phyloP scores from a whole-genome alignment of 1,284 basidiomycete genomes.

The Austroboletus niveus region DNA sequence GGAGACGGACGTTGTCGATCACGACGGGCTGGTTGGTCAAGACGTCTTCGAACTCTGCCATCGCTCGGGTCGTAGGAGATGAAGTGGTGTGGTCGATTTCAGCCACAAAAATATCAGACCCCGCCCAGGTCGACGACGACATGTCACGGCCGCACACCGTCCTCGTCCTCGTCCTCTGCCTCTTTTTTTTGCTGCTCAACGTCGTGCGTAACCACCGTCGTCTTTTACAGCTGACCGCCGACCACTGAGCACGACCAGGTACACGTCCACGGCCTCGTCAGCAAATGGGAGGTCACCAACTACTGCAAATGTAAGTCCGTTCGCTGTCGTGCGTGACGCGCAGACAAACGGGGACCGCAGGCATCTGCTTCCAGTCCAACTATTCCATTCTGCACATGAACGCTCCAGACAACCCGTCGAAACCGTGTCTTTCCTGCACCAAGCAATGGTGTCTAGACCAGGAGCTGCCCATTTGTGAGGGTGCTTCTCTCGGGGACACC shows the following conservation, averaged over 20 bases:
- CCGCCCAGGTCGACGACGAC: constrained; percentile 1
- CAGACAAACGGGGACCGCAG: constrained; percentile 39
- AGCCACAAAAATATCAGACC: constrained; percentile 16
- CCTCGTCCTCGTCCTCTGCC: constrained; percentile 8
- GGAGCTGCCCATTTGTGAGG: constrained; percentile 82
- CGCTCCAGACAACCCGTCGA: constrained; percentile 77
- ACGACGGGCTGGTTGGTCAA: constrained; percentile 93
- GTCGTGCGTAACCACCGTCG: constrained; percentile 26
- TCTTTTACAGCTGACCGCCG: constrained; percentile 11
- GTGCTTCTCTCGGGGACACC: constrained; percentile 81
- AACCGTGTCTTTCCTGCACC: constrained; percentile 91
- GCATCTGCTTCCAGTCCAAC: constrained; percentile 87
- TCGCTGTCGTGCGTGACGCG: constrained; percentile 1
- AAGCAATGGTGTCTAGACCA: constrained; percentile 95
- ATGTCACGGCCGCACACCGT: constrained; percentile 24
- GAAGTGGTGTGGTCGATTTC: constrained; percentile 3
- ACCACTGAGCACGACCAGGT: constrained; percentile 31
- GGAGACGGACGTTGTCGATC: constrained; percentile 84
- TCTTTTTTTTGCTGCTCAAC: constrained; percentile 19
- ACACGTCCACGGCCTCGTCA: constrained; percentile 46
- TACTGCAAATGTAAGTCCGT: constrained; percentile 74
- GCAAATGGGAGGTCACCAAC: constrained; percentile 80
- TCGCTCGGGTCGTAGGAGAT: constrained; percentile 26
- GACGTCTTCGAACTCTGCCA: constrained; percentile 87
- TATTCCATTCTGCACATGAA: constrained; percentile 85